These are phyloP conservation scores for Diaporthe sp. DNA, from an alignment of 2,329 filamentous ascomycete species.

Conservation along the genomic window DNA sequence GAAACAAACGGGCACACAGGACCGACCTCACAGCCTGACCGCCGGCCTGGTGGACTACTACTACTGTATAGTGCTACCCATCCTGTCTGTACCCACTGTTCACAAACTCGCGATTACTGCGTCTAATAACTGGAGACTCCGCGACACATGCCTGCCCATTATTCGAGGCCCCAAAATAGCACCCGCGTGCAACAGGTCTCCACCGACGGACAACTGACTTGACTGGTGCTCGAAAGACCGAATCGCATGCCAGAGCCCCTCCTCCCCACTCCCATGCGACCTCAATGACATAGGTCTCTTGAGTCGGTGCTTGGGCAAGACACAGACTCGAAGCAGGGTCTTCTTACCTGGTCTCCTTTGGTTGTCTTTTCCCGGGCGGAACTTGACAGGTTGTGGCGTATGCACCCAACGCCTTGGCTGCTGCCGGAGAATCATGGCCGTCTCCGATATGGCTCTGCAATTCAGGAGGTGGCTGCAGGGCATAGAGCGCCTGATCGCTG, in stretches of 20 bases:
- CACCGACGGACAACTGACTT: not conserved
- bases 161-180: conserved; percentile 30
- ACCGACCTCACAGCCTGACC: not conserved
- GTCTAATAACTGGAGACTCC: conserved; percentile 27
- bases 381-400: conserved; percentile 9
- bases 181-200: conserved; percentile 18
- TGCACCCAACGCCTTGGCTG: not conserved
- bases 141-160: conserved; percentile 18
- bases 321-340: not conserved
- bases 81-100: conserved; percentile 17
- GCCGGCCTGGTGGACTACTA: not conserved
- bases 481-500: not conserved
- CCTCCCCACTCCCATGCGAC: conserved; percentile 17
- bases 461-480: conserved; percentile 6
- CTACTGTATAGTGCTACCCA: not conserved
- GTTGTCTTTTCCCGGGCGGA: not conserved
- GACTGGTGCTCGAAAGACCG: not conserved
- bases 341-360: not conserved
- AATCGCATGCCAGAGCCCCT: not conserved
- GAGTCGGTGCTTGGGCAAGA: not conserved
- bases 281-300: not conserved
- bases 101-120: conserved; percentile 27
- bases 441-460: conserved; percentile 15
- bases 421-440: not conserved
- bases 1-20: conserved; percentile 1